Evolutionary conservation across 73 alveolate species (phyloP).

Genomic region (Symbiodinium pilosum): DNA sequence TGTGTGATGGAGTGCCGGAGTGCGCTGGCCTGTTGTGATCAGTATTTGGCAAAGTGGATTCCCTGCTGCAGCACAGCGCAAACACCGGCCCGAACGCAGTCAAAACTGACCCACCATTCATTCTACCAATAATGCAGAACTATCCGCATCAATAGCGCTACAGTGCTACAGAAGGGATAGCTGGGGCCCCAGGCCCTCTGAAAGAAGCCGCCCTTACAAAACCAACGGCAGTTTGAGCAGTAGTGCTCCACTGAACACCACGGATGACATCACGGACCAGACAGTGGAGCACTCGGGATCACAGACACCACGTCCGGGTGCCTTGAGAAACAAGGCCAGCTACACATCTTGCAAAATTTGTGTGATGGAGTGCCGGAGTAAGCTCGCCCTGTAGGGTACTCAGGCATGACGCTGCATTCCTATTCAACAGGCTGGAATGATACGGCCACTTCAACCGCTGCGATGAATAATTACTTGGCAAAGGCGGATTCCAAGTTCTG

Average conservation of each 20-base stretch:
- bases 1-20: no score
- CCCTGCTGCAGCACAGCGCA: no score
- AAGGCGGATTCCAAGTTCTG: not conserved
- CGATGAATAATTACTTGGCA: not conserved
- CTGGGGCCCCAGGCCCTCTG: no score
- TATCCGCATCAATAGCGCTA: no score
- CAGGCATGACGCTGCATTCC: constrained; percentile 5
- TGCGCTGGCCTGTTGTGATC: no score
- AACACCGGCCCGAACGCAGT: no score
- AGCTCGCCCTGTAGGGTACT: constrained; percentile 3
- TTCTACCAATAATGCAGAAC: no score
- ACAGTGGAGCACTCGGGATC: constrained; percentile 7
- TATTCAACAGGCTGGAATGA: not conserved
- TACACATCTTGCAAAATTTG: not conserved
- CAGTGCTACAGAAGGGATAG: no score
- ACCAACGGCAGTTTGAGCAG: not conserved
- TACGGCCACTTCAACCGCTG: not conserved
- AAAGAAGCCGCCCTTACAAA: not conserved
- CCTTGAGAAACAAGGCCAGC: constrained; percentile 6
- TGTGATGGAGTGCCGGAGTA: not conserved
- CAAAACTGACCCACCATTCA: no score
- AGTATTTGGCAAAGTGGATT: no score
- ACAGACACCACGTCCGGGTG: constrained; percentile 22
- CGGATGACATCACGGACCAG: constrained; percentile 5
- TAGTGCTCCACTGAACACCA: constrained; percentile 18